These are phyloP conservation scores for Leccinum glutinopallens DNA, from an alignment of 1,284 basidiomycete species.

Conservation along the genomic window DNA sequence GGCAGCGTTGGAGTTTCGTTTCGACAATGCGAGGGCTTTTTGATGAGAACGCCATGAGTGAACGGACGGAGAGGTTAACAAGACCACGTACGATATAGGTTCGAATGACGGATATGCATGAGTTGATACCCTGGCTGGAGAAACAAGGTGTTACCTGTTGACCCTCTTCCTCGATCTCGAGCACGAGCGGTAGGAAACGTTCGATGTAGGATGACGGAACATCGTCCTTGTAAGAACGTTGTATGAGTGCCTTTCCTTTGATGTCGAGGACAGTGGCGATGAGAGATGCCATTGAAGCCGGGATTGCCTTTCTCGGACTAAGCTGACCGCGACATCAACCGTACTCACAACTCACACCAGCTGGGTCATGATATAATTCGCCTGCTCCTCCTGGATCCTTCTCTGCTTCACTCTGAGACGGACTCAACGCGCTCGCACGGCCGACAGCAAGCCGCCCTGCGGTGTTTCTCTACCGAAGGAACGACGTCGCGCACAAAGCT, in stretches of 20 bases:
- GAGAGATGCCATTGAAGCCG: no score
- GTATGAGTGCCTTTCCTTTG: constrained; percentile 98
- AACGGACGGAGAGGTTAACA: neutral
- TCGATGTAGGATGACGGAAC: constrained; percentile 89
- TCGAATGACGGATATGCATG: constrained; percentile 98
- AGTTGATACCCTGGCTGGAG: constrained; percentile 92
- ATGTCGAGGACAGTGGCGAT: constrained; percentile 97
- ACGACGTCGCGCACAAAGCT: no score
- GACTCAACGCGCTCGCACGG: constrained; percentile 39
- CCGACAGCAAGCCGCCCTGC: no score
- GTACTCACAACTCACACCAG: no score
- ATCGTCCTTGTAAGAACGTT: constrained; percentile 97
- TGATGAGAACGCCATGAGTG: neutral
- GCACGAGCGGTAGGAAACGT: constrained; percentile 90
- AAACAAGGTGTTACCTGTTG: constrained; percentile 95
- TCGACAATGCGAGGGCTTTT: constrained; percentile 91
- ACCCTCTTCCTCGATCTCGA: constrained; percentile 98
- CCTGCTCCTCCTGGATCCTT: constrained; percentile 26
- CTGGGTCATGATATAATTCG: constrained; percentile 1
- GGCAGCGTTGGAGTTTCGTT: constrained; percentile 94
- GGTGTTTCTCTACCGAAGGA: no score
- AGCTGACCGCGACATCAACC: no score
- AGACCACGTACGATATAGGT: constrained; percentile 63
- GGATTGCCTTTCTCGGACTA: no score
- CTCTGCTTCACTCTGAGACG: constrained; percentile 52